phyloP scores from a whole-genome alignment of 371 early-diverging fungal genomes.

The Mucor piriformis region DNA sequence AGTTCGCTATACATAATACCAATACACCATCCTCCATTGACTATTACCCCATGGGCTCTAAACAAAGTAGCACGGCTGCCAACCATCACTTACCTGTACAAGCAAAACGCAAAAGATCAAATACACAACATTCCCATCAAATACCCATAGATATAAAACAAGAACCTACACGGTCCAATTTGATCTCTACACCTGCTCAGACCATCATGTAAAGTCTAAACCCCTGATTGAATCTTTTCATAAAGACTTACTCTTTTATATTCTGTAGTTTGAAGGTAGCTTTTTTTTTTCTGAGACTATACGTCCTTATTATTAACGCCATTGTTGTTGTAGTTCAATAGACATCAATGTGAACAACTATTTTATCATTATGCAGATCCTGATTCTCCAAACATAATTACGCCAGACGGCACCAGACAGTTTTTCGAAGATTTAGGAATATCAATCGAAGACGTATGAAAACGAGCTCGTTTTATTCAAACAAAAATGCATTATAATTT shows the following conservation, averaged over 20 bases:
- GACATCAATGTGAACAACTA: conserved; percentile 35
- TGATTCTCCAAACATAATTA: conserved; percentile 39
- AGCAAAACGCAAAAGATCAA: conserved; percentile 24
- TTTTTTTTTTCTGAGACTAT: neutral
- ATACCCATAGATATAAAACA: conserved; percentile 3
- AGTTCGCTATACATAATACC: neutral
- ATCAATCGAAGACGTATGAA: conserved; percentile 45
- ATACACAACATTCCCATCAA: conserved; percentile 21
- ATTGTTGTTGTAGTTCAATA: conserved; percentile 44
- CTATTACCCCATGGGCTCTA: neutral
- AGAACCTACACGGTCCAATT: neutral
- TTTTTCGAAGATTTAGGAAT: conserved; percentile 50
- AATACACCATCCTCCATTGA: neutral
- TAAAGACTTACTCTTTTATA: too few relatives aligned
- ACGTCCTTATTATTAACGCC: too few relatives aligned
- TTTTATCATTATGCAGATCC: conserved; percentile 46
- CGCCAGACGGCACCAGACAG: conserved; percentile 43
- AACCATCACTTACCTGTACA: conserved; percentile 1
- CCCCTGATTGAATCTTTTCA: too few relatives aligned
- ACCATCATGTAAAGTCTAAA: too few relatives aligned
- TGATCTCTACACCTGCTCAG: neutral
- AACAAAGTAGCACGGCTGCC: neutral
- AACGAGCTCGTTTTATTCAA: neutral
- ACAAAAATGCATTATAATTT: neutral
- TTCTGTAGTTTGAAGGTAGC: neutral